Conservation (phyloP, 805 yeast species). For the Spathaspora arborariae region DNA sequence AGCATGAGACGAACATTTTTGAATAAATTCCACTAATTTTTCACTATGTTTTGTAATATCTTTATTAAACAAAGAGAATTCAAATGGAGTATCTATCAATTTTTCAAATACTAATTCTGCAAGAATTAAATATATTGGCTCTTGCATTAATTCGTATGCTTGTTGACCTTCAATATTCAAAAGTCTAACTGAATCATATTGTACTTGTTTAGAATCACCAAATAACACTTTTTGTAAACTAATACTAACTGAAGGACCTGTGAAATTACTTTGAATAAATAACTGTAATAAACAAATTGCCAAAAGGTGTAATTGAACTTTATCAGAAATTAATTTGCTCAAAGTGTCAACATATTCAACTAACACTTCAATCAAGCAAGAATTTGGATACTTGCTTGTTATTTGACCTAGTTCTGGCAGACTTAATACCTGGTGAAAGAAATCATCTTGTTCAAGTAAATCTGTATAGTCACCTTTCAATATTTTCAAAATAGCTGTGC, state of each 20-base stretch:
- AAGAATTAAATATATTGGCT: slow-evolving; percentile 32
- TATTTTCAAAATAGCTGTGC: not conserved
- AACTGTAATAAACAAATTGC: slow-evolving; percentile 64
- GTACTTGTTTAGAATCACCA: slow-evolving; percentile 18
- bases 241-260: slow-evolving; percentile 67
- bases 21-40: slow-evolving; percentile 4
- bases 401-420: slow-evolving; percentile 10
- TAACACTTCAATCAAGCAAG: slow-evolving; percentile 5
- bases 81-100: slow-evolving; percentile 36
- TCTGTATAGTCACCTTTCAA: not conserved
- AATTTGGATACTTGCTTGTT: slow-evolving; percentile 17
- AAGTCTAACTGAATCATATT: slow-evolving; percentile 31
- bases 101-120: slow-evolving; percentile 30
- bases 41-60: slow-evolving; percentile 1
- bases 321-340: slow-evolving; percentile 3
- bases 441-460: not conserved
- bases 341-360: slow-evolving; percentile 6
- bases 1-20: slow-evolving; percentile 8
- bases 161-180: slow-evolving; percentile 63
- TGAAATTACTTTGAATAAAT: slow-evolving; percentile 72
- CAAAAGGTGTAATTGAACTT: slow-evolving; percentile 26
- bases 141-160: slow-evolving; percentile 52
- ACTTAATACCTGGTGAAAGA: slow-evolving; percentile 9
- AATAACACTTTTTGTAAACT: slow-evolving; percentile 30
- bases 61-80: slow-evolving; percentile 40